These are phyloP conservation scores for Opeltia flavorubescens DNA, from an alignment of 495 filamentous ascomycete genomes.

Conservation along the genomic window DNA sequence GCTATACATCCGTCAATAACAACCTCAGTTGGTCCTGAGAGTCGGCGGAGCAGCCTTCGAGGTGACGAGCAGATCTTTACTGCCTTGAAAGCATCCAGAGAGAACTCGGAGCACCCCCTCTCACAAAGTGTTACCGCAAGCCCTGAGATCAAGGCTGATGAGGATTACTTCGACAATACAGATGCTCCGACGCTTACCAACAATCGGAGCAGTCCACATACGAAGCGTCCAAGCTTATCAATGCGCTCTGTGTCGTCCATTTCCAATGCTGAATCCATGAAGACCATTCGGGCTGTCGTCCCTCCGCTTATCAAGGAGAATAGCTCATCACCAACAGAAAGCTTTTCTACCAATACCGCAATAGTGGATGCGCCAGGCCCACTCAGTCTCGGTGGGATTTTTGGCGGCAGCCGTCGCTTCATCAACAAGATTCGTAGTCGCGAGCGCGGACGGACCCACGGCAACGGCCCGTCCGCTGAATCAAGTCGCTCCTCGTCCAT, in stretches of 20 bases:
- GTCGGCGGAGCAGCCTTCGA: slow-evolving; percentile 53
- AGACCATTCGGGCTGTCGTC: slow-evolving; percentile 41
- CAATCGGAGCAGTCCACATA: slow-evolving; percentile 18
- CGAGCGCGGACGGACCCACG: slow-evolving; percentile 16
- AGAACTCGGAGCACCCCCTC: slow-evolving; percentile 56
- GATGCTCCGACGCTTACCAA: slow-evolving; percentile 20
- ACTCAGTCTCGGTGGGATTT: slow-evolving; percentile 38
- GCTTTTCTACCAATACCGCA: slow-evolving; percentile 21
- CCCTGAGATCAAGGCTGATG: slow-evolving; percentile 38
- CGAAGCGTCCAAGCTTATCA: slow-evolving; percentile 28
- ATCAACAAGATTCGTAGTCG: slow-evolving; percentile 28
- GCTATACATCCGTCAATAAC: slow-evolving; percentile 14
- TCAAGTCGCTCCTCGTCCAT: slow-evolving; percentile 16
- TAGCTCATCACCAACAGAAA: slow-evolving; percentile 20
- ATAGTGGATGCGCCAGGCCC: slow-evolving; percentile 35
- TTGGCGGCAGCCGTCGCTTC: slow-evolving; percentile 39
- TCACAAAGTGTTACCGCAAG: slow-evolving; percentile 68
- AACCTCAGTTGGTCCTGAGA: slow-evolving; percentile 21
- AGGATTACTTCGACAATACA: slow-evolving; percentile 30
- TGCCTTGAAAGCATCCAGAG: slow-evolving; percentile 32
- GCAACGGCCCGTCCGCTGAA: slow-evolving; percentile 7
- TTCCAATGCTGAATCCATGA: slow-evolving; percentile 47
- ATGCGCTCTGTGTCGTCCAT: slow-evolving; percentile 45
- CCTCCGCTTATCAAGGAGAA: slow-evolving; percentile 18
- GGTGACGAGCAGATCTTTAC: slow-evolving; percentile 55